Conservation (phyloP, 2,329 filamentous ascomycete genomes). For the Trichocomaceae sp. region DNA sequence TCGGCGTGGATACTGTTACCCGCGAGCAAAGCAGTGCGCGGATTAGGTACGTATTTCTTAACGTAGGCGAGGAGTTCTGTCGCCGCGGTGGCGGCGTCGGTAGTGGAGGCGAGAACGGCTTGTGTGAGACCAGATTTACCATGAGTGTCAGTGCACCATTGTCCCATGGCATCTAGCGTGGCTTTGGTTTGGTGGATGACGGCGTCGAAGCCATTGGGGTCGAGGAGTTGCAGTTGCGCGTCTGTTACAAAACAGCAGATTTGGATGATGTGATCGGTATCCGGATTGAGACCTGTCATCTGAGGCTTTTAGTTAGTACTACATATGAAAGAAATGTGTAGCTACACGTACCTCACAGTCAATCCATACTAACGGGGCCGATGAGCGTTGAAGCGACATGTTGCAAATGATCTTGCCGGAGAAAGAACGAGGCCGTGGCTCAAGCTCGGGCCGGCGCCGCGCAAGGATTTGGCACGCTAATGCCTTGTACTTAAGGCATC, state of each 20-base stretch:
- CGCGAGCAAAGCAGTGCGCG: constrained; percentile 65
- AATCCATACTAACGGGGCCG: constrained; percentile 74
- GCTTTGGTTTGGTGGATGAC: constrained; percentile 67
- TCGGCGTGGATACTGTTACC: constrained; percentile 94
- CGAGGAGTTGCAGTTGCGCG: constrained; percentile 66
- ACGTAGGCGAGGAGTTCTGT: constrained; percentile 71
- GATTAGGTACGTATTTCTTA: constrained; percentile 60
- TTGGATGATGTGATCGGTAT: constrained; percentile 78
- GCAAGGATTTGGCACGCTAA: background rate
- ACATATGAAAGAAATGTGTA: background rate
- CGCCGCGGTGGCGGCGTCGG: constrained; percentile 66
- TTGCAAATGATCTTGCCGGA: too few relatives aligned
- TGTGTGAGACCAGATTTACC: constrained; percentile 72
- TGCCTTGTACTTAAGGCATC: background rate
- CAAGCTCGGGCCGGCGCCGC: background rate
- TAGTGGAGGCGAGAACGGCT: constrained; percentile 65
- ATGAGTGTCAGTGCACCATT: constrained; percentile 83
- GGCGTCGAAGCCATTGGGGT: constrained; percentile 69
- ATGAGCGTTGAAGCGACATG: constrained; percentile 44
- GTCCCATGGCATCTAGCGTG: constrained; percentile 71
- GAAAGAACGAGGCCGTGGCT: background rate
- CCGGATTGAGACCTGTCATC: constrained; percentile 86
- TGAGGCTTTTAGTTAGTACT: constrained; percentile 29
- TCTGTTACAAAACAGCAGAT: constrained; percentile 90
- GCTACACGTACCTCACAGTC: constrained; percentile 57